Evolutionary conservation across 2,329 filamentous ascomycete species (phyloP).

Genomic region (Akanthomyces uredinophilus): DNA sequence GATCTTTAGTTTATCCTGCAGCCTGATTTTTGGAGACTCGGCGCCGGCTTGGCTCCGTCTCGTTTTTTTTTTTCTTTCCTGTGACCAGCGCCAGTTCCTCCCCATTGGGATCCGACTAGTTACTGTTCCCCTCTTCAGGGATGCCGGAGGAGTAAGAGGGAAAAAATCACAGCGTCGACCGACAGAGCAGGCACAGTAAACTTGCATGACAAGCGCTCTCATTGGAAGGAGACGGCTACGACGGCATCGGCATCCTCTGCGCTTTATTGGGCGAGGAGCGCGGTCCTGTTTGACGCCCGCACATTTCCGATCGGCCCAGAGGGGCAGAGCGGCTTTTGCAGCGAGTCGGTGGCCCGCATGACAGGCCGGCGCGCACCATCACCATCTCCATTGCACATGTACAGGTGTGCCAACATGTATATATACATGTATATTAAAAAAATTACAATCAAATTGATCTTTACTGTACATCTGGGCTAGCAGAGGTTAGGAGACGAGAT

Average conservation of each 20-base stretch:
- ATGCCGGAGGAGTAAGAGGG: no score
- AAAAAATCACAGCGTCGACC: neutral
- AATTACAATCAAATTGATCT: neutral
- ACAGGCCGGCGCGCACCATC: neutral
- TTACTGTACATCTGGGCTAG: no score
- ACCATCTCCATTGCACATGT: no score
- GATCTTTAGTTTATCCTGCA: neutral
- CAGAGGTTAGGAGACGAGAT: neutral
- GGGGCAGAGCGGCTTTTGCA: neutral
- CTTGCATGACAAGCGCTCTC: neutral
- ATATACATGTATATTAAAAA: neutral
- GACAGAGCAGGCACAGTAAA: neutral
- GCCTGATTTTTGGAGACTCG: neutral
- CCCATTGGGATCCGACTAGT: no score
- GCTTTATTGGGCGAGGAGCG: neutral
- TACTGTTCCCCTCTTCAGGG: neutral
- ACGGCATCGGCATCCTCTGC: neutral
- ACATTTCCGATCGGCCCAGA: conserved; percentile 1
- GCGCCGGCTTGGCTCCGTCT: neutral
- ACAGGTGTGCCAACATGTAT: neutral
- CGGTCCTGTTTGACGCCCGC: neutral
- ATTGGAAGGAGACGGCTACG: conserved; percentile 6
- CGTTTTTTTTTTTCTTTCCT: no score
- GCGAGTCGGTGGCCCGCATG: neutral
- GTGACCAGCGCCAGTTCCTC: no score